Percentiles rank a stretch among this genome's conserved stretches.
These are phyloP conservation scores for Thalassiosira delicatula DNA, from an alignment of 352 stramenopile species.

Conservation along the genomic window DNA sequence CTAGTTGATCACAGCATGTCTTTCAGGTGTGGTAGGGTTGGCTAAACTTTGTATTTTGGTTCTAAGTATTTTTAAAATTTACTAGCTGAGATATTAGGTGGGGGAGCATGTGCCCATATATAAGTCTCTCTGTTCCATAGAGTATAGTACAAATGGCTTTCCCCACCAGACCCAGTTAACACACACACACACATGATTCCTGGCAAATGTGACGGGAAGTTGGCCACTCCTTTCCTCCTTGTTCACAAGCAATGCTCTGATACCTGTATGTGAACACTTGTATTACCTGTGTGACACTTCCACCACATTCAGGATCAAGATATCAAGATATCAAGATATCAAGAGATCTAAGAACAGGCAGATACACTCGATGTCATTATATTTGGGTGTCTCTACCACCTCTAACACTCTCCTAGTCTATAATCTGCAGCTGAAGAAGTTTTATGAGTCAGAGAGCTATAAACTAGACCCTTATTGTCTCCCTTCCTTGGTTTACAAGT, in stretches of 20 bases:
- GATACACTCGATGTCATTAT: constrained; percentile 37
- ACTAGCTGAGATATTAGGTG: no score
- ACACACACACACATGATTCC: no score
- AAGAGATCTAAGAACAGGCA: no score
- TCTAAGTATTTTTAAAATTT: no score
- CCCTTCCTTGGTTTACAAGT: constrained; percentile 8
- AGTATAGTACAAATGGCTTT: no score
- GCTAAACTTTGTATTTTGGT: no score
- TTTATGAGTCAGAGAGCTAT: constrained; percentile 33
- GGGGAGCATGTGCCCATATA: no score
- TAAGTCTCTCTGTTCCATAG: no score
- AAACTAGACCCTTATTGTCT: constrained; percentile 19
- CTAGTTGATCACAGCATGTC: no score
- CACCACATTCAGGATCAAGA: constrained; percentile 8
- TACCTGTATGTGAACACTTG: background rate
- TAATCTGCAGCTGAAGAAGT: constrained; percentile 25
- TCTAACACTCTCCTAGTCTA: constrained; percentile 35
- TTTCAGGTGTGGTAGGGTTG: no score
- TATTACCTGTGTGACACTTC: constrained; percentile 38
- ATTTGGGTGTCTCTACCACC: constrained; percentile 12
- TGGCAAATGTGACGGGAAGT: background rate
- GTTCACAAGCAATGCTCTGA: constrained; percentile 13
- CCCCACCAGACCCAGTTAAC: no score
- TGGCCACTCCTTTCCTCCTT: constrained; percentile 22
- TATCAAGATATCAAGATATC: background rate